These are phyloP conservation scores for Jacaranda mimosifolia DNA, from an alignment of 257 asterid species.

Conservation along the genomic window DNA sequence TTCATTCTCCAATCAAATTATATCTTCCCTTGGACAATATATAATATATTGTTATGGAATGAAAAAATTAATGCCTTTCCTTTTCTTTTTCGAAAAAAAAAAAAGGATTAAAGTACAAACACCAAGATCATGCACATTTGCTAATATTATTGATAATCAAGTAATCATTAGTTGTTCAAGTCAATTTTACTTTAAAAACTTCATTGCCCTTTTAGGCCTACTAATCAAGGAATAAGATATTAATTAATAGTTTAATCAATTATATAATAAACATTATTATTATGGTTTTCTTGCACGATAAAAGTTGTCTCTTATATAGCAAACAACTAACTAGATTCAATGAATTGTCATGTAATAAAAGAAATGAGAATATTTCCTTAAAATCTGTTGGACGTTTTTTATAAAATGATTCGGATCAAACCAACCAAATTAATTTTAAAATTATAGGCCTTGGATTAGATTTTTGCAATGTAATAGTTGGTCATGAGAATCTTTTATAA, in stretches of 20 bases:
- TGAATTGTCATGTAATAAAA: neutral
- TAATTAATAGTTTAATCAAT: neutral
- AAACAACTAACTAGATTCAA: neutral
- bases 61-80: neutral
- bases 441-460: neutral
- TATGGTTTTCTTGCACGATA: neutral
- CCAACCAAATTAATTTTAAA: neutral
- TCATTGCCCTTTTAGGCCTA: neutral
- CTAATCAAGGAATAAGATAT: neutral
- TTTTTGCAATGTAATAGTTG: neutral
- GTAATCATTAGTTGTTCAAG: neutral
- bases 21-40: neutral
- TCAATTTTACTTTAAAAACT: neutral
- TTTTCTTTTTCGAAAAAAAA: neutral
- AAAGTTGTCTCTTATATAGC: too few species aligned
- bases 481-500: neutral
- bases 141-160: neutral
- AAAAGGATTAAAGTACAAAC: neutral
- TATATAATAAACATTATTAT: neutral
- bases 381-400: neutral
- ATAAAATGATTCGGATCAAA: neutral
- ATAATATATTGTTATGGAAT: neutral
- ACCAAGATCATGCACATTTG: neutral
- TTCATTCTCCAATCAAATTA: conserved; percentile 3
- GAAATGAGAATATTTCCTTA: neutral